phyloP scores from a whole-genome alignment of 257 asterid species.

The Salvia splendens region DNA sequence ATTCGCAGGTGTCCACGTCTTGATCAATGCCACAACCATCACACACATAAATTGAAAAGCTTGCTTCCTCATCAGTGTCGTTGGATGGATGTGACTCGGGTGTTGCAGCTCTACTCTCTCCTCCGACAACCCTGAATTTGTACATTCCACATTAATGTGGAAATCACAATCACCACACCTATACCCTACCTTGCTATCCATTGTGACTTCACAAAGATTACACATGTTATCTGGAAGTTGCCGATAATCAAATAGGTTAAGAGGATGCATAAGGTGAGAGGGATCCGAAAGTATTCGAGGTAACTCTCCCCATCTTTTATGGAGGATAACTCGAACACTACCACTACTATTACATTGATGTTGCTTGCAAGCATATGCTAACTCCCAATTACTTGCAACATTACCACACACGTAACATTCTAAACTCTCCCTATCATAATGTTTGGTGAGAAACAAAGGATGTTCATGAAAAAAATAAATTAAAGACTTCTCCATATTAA shows the following conservation, averaged over 20 bases:
- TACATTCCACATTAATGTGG: neutral
- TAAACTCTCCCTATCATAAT: too few relatives aligned
- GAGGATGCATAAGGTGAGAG: neutral
- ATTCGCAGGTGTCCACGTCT: conserved; percentile 1
- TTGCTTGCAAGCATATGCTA: conserved; percentile 5
- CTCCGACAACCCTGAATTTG: neutral
- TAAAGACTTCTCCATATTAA: neutral
- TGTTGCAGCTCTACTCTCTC: neutral
- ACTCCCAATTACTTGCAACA: neutral
- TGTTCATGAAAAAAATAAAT: neutral
- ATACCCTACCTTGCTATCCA: neutral
- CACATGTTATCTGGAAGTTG: neutral
- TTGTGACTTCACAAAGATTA: neutral
- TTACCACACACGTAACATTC: conserved; percentile 8
- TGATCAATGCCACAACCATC: conserved; percentile 2
- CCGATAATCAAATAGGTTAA: neutral
- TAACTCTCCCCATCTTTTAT: conserved; percentile 7
- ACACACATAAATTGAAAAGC: neutral
- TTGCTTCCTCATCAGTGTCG: conserved; percentile 9
- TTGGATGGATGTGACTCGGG: neutral
- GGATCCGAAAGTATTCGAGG: neutral
- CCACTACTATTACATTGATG: neutral
- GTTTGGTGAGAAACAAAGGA: neutral
- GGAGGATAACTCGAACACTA: neutral
- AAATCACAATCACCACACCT: neutral